Evolutionary conservation across 108 stramenopile species (phyloP).

Genomic region (Fragilariopsis cylindrus): DNA sequence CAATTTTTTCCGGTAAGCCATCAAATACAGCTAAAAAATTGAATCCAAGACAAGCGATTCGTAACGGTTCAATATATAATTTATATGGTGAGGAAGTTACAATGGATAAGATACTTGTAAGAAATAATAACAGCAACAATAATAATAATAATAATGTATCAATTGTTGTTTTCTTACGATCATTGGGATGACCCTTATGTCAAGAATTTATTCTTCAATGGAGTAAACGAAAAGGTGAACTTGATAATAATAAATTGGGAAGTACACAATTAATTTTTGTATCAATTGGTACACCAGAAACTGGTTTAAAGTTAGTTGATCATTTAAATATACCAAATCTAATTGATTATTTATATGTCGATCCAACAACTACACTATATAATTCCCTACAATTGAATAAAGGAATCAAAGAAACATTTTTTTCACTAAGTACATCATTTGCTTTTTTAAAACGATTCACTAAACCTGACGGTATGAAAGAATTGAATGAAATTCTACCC

Average conservation of each 20-base stretch:
- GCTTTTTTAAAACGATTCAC: conserved; percentile 58
- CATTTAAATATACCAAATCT: conserved; percentile 56
- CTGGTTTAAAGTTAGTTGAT: conserved; percentile 48
- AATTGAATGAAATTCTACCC: conserved; percentile 57
- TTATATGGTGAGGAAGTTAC: conserved; percentile 34
- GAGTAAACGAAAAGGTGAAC: conserved; percentile 48
- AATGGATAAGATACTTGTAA: conserved; percentile 35
- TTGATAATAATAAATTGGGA: conserved; percentile 29
- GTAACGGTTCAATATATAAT: conserved; percentile 25
- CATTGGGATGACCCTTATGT: conserved; percentile 83
- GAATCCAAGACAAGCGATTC: conserved; percentile 49
- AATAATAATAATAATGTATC: conserved; percentile 33
- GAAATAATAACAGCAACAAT: no score
- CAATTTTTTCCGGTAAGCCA: conserved; percentile 38
- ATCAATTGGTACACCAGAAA: conserved; percentile 71
- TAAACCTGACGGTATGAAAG: conserved; percentile 32
- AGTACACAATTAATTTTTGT: conserved; percentile 52
- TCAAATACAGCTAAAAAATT: conserved; percentile 36
- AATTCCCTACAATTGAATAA: conserved; percentile 55
- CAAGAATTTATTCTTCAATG: conserved; percentile 84
- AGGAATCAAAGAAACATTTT: conserved; percentile 63
- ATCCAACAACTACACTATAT: conserved; percentile 65
- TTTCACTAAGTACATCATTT: conserved; percentile 59
- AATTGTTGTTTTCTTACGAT: conserved; percentile 61
- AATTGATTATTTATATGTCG: conserved; percentile 56